These are phyloP conservation scores for Rhodotorula sp. DNA, from an alignment of 1,284 basidiomycete species.

Conservation along the genomic window DNA sequence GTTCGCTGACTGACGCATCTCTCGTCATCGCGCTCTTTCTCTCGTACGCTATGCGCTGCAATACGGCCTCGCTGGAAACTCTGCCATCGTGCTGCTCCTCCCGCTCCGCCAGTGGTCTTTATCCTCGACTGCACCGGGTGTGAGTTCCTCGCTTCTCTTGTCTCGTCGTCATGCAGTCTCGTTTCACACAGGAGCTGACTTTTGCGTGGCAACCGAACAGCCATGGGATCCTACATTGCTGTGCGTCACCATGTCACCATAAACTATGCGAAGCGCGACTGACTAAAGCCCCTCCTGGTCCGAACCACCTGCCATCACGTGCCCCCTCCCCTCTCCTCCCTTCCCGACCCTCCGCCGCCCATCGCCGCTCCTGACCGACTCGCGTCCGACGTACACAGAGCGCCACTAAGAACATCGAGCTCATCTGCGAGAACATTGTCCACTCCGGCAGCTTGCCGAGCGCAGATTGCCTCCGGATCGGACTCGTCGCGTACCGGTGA, in stretches of 20 bases:
- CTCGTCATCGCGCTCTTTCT: not conserved
- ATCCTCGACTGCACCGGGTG: constrained; percentile 86
- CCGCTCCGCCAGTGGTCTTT: constrained; percentile 59
- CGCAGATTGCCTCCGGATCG: constrained; percentile 69
- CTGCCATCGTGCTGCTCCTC: not conserved
- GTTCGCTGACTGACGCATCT: constrained; percentile 7
- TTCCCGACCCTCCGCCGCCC: not conserved
- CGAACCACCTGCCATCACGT: not conserved
- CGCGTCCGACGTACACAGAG: constrained; percentile 6
- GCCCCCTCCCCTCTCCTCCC: not conserved
- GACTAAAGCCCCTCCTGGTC: not conserved
- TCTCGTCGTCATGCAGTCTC: not conserved
- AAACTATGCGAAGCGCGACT: no score
- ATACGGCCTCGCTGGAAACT: not conserved
- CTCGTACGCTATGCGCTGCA: not conserved
- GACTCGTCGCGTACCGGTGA: constrained; percentile 68
- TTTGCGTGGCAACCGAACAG: not conserved
- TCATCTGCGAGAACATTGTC: constrained; percentile 94
- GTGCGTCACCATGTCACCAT: constrained; percentile 15
- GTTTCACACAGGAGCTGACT: not conserved
- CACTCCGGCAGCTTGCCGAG: constrained; percentile 86
- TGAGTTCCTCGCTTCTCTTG: not conserved
- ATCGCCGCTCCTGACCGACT: not conserved
- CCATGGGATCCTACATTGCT: constrained; percentile 54
- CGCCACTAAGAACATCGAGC: constrained; percentile 96